phyloP scores from a whole-genome alignment of 164 flowering plant genomes.

The Pachysandra terminalis region DNA sequence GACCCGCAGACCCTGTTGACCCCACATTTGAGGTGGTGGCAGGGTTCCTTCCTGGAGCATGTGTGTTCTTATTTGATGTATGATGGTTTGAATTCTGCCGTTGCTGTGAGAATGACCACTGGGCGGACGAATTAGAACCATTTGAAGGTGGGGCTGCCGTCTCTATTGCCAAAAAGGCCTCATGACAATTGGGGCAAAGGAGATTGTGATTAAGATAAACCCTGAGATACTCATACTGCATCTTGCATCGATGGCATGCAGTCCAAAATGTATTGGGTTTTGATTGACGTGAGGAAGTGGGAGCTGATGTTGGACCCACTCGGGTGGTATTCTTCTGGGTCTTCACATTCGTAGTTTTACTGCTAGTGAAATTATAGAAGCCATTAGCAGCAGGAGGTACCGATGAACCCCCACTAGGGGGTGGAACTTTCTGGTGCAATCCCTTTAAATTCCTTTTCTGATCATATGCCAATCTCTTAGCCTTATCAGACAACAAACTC shows the following conservation, averaged over 20 bases:
- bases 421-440: conserved; percentile 30
- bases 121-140: conserved; percentile 25
- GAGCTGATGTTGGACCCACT: conserved; percentile 22
- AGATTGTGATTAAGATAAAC: conserved; percentile 68
- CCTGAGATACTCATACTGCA: conserved; percentile 75
- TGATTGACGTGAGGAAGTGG: conserved; percentile 32
- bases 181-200: conserved; percentile 64
- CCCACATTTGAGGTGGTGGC: conserved; percentile 20
- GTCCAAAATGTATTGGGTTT: conserved; percentile 74
- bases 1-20: conserved; percentile 15
- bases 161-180: conserved; percentile 70
- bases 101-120: conserved; percentile 41
- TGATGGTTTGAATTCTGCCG: conserved; percentile 30
- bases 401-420: conserved; percentile 29
- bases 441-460: conserved; percentile 41
- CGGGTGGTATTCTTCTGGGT: conserved; percentile 31
- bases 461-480: conserved; percentile 58
- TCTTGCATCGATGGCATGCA: conserved; percentile 60
- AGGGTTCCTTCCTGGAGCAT: conserved; percentile 24
- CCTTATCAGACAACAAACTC: conserved; percentile 78
- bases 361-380: conserved; percentile 44
- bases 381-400: conserved; percentile 42
- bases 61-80: conserved; percentile 23
- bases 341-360: conserved; percentile 27
- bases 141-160: conserved; percentile 43